Percentiles rank a stretch among this genome's conserved stretches.
phyloP scores from a whole-genome alignment of 768 basidiomycete species.

The Psilocybe cubensis region DNA sequence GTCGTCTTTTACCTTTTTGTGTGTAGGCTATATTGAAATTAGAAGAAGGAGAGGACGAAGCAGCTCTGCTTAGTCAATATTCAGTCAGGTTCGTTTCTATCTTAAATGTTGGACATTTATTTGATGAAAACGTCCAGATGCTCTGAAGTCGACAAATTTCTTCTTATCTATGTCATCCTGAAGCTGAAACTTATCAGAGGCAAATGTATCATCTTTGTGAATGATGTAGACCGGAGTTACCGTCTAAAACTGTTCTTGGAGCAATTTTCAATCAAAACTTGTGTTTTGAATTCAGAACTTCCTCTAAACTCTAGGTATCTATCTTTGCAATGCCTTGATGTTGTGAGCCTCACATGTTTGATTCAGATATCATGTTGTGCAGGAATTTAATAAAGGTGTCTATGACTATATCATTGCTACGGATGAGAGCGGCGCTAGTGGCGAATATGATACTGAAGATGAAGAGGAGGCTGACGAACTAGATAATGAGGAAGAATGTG shows the following conservation, averaged over 20 bases:
- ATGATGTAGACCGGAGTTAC: constrained; percentile 93
- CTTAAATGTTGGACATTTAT: background rate
- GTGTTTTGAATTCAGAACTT: constrained; percentile 94
- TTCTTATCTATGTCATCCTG: constrained; percentile 93
- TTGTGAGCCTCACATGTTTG: background rate
- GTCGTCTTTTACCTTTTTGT: background rate
- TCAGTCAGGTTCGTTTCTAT: constrained; percentile 61
- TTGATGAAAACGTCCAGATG: constrained; percentile 49
- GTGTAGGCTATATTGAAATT: constrained; percentile 82
- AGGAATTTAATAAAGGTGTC: constrained; percentile 98
- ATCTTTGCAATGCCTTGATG: background rate
- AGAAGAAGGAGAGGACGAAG: constrained; percentile 86
- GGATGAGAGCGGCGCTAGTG: constrained; percentile 75
- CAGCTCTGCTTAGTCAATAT: constrained; percentile 83
- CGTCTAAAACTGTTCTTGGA: constrained; percentile 97
- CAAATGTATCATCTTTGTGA: constrained; percentile 96
- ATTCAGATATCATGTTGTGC: constrained; percentile 89
- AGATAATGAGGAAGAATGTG: constrained; percentile 42
- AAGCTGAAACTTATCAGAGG: constrained; percentile 96
- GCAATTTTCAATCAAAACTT: constrained; percentile 95
- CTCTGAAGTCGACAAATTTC: constrained; percentile 96
- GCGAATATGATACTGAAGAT: constrained; percentile 45
- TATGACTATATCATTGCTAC: constrained; percentile 99
- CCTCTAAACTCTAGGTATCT: constrained; percentile 88
- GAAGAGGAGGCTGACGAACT: constrained; percentile 41